A percentile compares a stretch with the other conserved stretches of the same genome.
Evolutionary conservation across 2,329 filamentous ascomycete genomes (phyloP).

Genomic region (Scedosporium aurantiacum): DNA sequence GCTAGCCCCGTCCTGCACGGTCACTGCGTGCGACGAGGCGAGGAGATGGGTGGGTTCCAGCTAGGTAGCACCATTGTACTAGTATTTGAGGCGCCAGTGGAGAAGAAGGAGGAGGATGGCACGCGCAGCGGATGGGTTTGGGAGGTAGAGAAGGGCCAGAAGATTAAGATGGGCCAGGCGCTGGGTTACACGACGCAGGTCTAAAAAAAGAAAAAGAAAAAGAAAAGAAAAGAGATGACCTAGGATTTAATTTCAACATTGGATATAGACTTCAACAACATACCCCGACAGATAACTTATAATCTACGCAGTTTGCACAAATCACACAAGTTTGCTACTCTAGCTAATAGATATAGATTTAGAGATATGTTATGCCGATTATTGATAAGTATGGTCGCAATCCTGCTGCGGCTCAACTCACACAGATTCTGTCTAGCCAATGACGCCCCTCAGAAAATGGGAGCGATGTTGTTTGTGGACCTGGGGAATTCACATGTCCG

Average conservation of each 20-base stretch:
- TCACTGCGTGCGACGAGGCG: conserved; percentile 72
- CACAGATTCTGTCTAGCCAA: too few species aligned
- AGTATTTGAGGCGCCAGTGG: conserved; percentile 73
- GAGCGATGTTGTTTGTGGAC: too few species aligned
- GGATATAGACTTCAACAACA: neutral
- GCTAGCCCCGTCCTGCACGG: conserved; percentile 72
- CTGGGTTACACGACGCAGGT: conserved; percentile 39
- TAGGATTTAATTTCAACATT: neutral
- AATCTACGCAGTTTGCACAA: too few species aligned
- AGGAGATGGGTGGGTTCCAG: conserved; percentile 98
- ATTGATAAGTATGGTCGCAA: too few species aligned
- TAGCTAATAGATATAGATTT: too few species aligned
- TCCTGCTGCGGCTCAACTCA: too few species aligned
- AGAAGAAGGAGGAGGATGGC: conserved; percentile 31
- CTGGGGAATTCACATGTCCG: too few species aligned
- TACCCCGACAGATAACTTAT: too few species aligned
- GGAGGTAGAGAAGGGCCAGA: conserved; percentile 78
- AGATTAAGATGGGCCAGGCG: conserved; percentile 78
- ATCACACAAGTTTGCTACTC: too few species aligned
- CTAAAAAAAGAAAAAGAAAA: neutral
- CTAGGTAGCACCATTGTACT: conserved; percentile 90
- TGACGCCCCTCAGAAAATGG: too few species aligned
- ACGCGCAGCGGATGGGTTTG: conserved; percentile 67
- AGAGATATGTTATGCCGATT: too few species aligned
- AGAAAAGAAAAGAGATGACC: neutral